These are phyloP conservation scores for Cercophora scortea DNA, from an alignment of 495 filamentous ascomycete species.

Conservation along the genomic window DNA sequence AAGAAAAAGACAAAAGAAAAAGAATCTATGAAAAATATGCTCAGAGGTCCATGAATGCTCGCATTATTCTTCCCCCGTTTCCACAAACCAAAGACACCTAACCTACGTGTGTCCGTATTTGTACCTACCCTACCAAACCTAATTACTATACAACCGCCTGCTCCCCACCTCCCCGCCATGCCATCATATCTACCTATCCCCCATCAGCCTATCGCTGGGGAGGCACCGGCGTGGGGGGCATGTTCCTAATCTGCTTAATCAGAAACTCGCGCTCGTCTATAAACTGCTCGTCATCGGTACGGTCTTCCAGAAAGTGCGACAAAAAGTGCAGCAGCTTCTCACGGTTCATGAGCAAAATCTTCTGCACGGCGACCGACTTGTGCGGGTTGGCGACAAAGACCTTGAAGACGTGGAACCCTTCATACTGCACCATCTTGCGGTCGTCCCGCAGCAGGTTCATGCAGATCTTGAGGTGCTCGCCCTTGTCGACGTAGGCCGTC, in stretches of 20 bases:
- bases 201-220: conserved; percentile 24
- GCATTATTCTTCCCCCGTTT: too few species aligned
- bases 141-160: too few species aligned
- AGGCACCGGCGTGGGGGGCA: conserved; percentile 61
- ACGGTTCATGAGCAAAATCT: conserved; percentile 91
- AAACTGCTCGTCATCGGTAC: conserved; percentile 97
- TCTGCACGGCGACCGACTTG: conserved; percentile 88
- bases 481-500: conserved; percentile 91
- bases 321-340: conserved; percentile 84
- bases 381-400: conserved; percentile 98
- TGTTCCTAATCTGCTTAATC: conserved; percentile 83
- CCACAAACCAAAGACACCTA: too few species aligned
- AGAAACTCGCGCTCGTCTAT: conserved; percentile 95
- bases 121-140: too few species aligned
- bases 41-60: too few species aligned
- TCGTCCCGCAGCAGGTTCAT: conserved; percentile 96
- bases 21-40: too few species aligned
- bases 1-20: too few species aligned
- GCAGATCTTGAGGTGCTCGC: conserved; percentile 91
- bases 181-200: too few species aligned
- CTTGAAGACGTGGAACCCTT: conserved; percentile 99
- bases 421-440: conserved; percentile 97
- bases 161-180: too few species aligned
- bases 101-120: too few species aligned
- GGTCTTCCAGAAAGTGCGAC: conserved; percentile 84